Base-by-base conservation (phyloP, 2,329 filamentous ascomycete genomes). In the Periconia sp. region DNA sequence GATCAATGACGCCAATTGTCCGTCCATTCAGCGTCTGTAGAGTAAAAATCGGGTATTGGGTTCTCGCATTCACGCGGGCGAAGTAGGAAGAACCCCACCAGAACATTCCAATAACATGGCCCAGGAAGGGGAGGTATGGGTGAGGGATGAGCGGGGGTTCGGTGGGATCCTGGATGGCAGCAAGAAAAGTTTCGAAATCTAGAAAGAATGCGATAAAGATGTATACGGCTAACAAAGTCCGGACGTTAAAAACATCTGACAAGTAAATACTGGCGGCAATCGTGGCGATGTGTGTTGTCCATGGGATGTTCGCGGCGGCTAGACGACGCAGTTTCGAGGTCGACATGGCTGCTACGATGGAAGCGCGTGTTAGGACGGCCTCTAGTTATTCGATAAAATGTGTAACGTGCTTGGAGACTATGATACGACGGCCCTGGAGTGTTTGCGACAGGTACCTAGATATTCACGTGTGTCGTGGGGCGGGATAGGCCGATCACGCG, bases 41-140 rank as follows among this genome's bases (percentile, higher is more conserved):
- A 0, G 74, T 76, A 40, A 63, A 74, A 33, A 74, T 71, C 4
- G 53, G 59, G 32, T 54, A 38, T 7, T 53, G 34, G 4, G 19
- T 39, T 15, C 23, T 15, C 9, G 46, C 72, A 70, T 71, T 69
- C 5, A 76, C 41, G 12, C 59, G 65, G 12, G 57, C 44, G 43
- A 67, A 66, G 45, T 76, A 77, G 3, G 36, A 43, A 16, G 50
- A 46, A 7, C 59, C 58, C 17, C 58, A 28, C 29, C 36, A 43
- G 36, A 76, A 56, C 52, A 78, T 61, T 13, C 70, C 70, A 9
- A 78, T 43, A 13, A 76, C 61, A 45, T 78, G 76, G 3, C 76
- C 75, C 32, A 78, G 51, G 31, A 72, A 59, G 0, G 76, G 75
- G 33, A 78, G 63, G 13, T 37, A 59, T 1, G 70, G 61, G 24